Conservation (phyloP, 441 rosid species). For the Adansonia gregorii region DNA sequence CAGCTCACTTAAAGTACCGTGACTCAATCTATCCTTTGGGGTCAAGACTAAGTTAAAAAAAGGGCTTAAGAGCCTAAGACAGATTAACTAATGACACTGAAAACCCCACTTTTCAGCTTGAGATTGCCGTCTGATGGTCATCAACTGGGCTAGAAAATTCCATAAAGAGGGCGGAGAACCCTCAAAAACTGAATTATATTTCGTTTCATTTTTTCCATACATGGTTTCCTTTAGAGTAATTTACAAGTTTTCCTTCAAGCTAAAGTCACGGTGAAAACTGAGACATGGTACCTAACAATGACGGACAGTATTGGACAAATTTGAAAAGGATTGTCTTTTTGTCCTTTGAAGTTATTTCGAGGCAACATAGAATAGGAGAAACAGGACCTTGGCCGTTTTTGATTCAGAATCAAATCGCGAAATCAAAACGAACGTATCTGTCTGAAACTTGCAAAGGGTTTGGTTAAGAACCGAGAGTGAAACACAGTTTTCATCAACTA, state of each 20-base stretch:
- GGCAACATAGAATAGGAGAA: background rate
- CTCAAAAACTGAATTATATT: slow-evolving; percentile 3
- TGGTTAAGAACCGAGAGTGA: background rate
- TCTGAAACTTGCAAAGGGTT: background rate
- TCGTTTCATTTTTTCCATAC: background rate
- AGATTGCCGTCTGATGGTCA: background rate
- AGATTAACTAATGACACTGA: slow-evolving; percentile 33
- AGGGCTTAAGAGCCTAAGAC: slow-evolving; percentile 22
- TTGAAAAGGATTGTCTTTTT: background rate
- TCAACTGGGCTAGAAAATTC: slow-evolving; percentile 13
- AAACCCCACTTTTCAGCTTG: slow-evolving; percentile 16
- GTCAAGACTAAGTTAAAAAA: slow-evolving; percentile 56
- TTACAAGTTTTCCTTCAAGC: slow-evolving; percentile 34
- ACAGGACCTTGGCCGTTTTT: background rate
- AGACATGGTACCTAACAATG: slow-evolving; percentile 48
- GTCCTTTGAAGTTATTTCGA: background rate
- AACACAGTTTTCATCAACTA: background rate
- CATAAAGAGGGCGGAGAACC: background rate
- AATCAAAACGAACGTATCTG: background rate
- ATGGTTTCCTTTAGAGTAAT: background rate
- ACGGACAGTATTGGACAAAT: slow-evolving; percentile 18
- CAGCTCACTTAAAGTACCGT: slow-evolving; percentile 44
- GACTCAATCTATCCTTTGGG: slow-evolving; percentile 45
- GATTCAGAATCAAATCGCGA: background rate
- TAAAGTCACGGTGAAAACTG: slow-evolving; percentile 39